Percentiles rank a stretch among this genome's conserved stretches.
Evolutionary conservation across 2,329 filamentous ascomycete genomes (phyloP).

Genomic region (Cercospora sp.): DNA sequence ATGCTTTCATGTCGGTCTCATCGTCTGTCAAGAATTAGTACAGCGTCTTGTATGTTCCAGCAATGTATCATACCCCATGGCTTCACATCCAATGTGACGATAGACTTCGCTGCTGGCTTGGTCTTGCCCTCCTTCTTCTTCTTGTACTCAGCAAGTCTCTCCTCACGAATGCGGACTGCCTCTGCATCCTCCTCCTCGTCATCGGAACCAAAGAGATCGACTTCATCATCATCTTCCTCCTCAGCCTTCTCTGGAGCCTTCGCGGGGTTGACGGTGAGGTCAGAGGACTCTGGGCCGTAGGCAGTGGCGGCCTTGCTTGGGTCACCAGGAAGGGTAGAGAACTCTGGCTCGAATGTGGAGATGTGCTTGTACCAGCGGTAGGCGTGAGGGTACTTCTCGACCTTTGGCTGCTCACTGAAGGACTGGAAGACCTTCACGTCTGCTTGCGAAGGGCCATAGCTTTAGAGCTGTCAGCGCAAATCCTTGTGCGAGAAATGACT

Average conservation of each 20-base stretch:
- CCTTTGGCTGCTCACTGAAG: conserved; percentile 71
- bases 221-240: conserved; percentile 66
- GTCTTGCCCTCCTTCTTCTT: conserved; percentile 95
- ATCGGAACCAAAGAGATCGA: conserved; percentile 91
- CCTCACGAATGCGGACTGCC: conserved; percentile 79
- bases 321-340: conserved; percentile 86
- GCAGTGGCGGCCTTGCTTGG: conserved; percentile 82
- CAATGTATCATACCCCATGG: conserved; percentile 79
- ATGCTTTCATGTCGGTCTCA: conserved; percentile 83
- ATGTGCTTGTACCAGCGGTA: conserved; percentile 99
- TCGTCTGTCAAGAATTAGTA: conserved; percentile 45
- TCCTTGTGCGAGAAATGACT: conserved; percentile 17
- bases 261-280: conserved; percentile 80
- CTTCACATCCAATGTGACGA: conserved; percentile 96
- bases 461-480: conserved; percentile 37
- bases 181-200: conserved; percentile 93
- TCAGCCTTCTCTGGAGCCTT: conserved; percentile 70
- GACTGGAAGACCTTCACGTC: conserved; percentile 96
- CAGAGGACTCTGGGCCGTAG: conserved; percentile 82
- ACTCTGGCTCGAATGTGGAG: conserved; percentile 87
- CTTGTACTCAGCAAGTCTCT: conserved; percentile 88
- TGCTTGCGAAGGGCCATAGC: conserved; percentile 78
- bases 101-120: conserved; percentile 91
- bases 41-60: neutral
- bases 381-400: conserved; percentile 87